Evolutionary conservation across 805 yeast species (phyloP).

Genomic region (Deakozyma indianensis): DNA sequence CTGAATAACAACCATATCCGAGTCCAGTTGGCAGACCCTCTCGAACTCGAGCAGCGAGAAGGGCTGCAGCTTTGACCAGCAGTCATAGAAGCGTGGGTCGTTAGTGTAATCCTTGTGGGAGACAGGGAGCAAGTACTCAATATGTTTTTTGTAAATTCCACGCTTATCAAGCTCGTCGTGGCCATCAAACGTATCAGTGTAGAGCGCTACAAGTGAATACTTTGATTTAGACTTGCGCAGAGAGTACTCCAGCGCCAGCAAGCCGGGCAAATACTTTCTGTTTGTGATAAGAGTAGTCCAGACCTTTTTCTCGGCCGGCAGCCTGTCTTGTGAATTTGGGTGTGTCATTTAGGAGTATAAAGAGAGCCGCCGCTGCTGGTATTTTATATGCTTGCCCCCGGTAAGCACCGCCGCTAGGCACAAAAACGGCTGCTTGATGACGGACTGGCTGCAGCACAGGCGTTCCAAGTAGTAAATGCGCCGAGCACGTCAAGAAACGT

Average conservation of each 20-base stretch:
- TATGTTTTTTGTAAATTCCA: constrained; percentile 27
- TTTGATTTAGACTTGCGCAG: constrained; percentile 28
- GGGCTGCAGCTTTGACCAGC: constrained; percentile 48
- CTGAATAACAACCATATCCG: constrained; percentile 42
- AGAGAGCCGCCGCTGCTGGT: too few species aligned
- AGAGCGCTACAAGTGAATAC: constrained; percentile 39
- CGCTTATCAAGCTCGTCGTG: constrained; percentile 26
- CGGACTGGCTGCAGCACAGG: too few species aligned
- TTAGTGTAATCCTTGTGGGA: constrained; percentile 30
- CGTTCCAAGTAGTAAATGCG: too few species aligned
- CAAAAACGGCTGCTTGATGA: too few species aligned
- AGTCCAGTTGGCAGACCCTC: constrained; percentile 41
- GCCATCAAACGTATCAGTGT: constrained; percentile 35
- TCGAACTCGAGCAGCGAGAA: constrained; percentile 36
- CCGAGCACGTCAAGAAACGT: too few species aligned
- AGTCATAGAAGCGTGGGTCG: constrained; percentile 43
- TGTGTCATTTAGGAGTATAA: neutral
- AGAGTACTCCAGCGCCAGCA: constrained; percentile 36
- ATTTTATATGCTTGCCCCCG: too few species aligned
- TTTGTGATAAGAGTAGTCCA: constrained; percentile 48
- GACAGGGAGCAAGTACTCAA: constrained; percentile 31
- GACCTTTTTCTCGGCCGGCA: constrained; percentile 15
- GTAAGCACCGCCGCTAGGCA: too few species aligned
- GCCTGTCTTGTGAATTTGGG: neutral
- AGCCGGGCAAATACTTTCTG: constrained; percentile 35